Conservation (phyloP, 2,329 filamentous ascomycete species). For the Ceratocystis harringtonii region DNA sequence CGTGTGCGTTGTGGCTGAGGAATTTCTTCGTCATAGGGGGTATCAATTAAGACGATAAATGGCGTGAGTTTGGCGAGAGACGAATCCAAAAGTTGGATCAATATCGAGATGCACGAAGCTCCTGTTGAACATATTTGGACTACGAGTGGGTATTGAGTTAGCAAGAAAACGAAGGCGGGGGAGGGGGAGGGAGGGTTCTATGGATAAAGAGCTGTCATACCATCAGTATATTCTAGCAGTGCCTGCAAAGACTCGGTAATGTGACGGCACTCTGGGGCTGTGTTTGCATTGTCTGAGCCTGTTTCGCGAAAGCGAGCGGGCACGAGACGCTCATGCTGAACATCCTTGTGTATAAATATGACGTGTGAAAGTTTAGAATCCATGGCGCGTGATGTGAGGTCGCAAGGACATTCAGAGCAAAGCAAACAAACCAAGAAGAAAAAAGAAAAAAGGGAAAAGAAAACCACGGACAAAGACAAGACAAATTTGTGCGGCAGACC, state of each 20-base stretch:
- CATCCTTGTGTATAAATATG: conserved; percentile 44
- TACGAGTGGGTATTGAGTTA: conserved; percentile 23
- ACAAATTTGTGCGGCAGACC: conserved; percentile 12
- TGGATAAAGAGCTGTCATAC: conserved; percentile 25
- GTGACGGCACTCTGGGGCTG: conserved; percentile 26
- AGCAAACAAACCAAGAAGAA: not conserved
- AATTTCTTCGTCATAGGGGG: conserved; percentile 35
- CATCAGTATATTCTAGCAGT: conserved; percentile 40
- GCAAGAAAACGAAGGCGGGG: conserved; percentile 9
- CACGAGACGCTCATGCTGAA: conserved; percentile 33
- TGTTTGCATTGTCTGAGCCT: conserved; percentile 21
- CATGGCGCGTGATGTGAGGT: conserved; percentile 34
- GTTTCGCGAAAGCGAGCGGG: conserved; percentile 21
- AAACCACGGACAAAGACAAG: not conserved
- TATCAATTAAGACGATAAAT: conserved; percentile 43
- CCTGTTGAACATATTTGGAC: conserved; percentile 42
- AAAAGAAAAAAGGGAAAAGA: conserved; percentile 25
- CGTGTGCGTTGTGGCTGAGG: conserved; percentile 24
- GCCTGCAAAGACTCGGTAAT: conserved; percentile 34
- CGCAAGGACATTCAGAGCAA: conserved; percentile 22
- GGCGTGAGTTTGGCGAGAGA: conserved; percentile 29
- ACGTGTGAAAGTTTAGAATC: conserved; percentile 43
- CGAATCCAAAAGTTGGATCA: conserved; percentile 37
- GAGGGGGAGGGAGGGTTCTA: not conserved
- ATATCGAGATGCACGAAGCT: conserved; percentile 36